Conservation (phyloP, 306 rosid genomes). For the Cajanus cajan region DNA sequence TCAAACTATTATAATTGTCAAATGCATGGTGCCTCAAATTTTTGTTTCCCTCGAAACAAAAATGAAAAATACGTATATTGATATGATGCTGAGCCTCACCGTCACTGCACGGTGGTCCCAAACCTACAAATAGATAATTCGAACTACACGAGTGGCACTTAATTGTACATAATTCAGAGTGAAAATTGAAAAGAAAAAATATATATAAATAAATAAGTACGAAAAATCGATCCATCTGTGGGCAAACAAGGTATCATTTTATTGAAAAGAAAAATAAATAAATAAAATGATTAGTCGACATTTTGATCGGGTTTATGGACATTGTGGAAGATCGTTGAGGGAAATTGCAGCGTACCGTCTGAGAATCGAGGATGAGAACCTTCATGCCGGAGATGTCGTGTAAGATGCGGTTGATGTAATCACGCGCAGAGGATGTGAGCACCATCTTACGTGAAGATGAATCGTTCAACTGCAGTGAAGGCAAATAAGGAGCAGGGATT, state of each 20-base stretch:
- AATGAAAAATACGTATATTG: not conserved
- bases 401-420: slow-evolving; percentile 84
- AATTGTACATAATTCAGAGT: not conserved
- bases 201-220: not conserved
- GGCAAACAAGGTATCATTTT: not conserved
- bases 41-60: slow-evolving; percentile 5
- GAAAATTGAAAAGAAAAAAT: not conserved
- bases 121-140: slow-evolving; percentile 1
- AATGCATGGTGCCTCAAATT: not conserved
- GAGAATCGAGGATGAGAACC: slow-evolving; percentile 92
- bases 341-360: slow-evolving; percentile 56
- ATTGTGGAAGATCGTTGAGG: slow-evolving; percentile 19
- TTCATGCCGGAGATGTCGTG: slow-evolving; percentile 99
- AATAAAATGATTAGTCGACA: not conserved
- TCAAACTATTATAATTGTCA: not conserved
- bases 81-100: not conserved
- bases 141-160: slow-evolving; percentile 19
- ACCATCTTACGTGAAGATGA: slow-evolving; percentile 49
- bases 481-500: not conserved
- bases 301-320: slow-evolving; percentile 3
- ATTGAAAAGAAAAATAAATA: not conserved
- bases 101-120: not conserved
- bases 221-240: not conserved
- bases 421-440: slow-evolving; percentile 71
- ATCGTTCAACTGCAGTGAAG: slow-evolving; percentile 3